Conservation (phyloP, 2,329 filamentous ascomycete species). For the Ceratocystis eucalypticola region DNA sequence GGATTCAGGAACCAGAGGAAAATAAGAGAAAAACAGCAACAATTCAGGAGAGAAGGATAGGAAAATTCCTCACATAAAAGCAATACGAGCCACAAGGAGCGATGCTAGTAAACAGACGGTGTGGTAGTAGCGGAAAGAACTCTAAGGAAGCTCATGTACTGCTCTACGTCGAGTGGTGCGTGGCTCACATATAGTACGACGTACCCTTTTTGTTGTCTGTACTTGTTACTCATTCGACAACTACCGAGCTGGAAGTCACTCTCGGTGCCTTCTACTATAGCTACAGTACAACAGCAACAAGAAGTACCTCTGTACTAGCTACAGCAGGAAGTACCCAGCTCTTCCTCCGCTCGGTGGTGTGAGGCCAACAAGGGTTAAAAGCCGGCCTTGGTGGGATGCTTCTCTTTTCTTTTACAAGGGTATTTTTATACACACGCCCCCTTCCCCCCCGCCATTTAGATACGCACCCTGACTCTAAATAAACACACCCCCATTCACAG, state of each 20-base stretch:
- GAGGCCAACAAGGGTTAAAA: background rate
- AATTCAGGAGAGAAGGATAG: background rate
- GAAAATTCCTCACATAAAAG: background rate
- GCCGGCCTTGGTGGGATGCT: background rate
- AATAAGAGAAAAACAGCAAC: background rate
- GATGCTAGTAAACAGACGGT: too few species aligned
- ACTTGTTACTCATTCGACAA: background rate
- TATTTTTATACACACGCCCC: background rate
- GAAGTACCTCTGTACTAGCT: background rate
- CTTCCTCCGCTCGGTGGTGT: background rate
- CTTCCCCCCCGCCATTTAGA: background rate
- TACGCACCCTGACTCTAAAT: background rate
- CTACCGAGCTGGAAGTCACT: slow-evolving; percentile 7
- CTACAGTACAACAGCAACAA: background rate
- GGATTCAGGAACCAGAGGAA: background rate
- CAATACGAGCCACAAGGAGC: background rate
- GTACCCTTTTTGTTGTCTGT: background rate
- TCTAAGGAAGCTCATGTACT: too few species aligned
- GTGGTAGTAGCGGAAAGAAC: too few species aligned
- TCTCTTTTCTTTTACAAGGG: background rate
- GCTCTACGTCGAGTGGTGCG: background rate
- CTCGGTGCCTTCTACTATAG: background rate
- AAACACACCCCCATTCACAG: background rate
- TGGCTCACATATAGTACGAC: background rate
- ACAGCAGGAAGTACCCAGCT: background rate